These are phyloP conservation scores for Cystobasidium tubakii DNA, from an alignment of 768 basidiomycete species.

Conservation along the genomic window DNA sequence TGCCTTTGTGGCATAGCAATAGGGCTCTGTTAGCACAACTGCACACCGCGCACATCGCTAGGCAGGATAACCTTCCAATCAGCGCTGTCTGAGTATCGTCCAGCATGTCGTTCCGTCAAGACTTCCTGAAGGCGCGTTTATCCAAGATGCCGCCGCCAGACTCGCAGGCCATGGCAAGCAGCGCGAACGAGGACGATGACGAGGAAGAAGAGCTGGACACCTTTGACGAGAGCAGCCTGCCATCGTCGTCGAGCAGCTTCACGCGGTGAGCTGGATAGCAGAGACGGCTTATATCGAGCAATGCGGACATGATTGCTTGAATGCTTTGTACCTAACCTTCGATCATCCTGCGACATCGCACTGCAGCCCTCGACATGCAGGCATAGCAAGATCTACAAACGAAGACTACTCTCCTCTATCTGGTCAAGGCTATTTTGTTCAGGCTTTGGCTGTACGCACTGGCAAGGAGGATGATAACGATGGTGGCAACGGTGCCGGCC, in stretches of 20 bases:
- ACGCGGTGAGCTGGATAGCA: not conserved
- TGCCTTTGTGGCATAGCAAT: too few species aligned
- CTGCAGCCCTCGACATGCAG: slow-evolving; percentile 39
- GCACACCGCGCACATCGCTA: too few species aligned
- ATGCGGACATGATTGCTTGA: not conserved
- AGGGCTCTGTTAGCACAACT: too few species aligned
- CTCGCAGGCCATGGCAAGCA: slow-evolving; percentile 48
- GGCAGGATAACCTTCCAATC: too few species aligned
- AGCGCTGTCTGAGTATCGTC: too few species aligned
- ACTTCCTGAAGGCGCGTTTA: slow-evolving; percentile 68
- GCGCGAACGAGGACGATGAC: slow-evolving; percentile 52
- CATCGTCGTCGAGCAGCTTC: not conserved
- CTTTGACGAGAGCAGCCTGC: slow-evolving; percentile 44
- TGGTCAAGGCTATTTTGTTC: slow-evolving; percentile 66
- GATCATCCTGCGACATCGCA: slow-evolving; percentile 22
- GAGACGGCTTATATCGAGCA: too few species aligned
- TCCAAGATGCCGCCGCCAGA: slow-evolving; percentile 62
- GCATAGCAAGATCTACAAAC: slow-evolving; percentile 48
- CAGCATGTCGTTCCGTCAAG: slow-evolving; percentile 46
- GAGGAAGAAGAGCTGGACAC: slow-evolving; percentile 59
- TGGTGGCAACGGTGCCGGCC: not conserved
- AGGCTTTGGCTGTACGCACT: slow-evolving; percentile 72
- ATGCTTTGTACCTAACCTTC: not conserved
- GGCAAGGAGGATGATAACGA: slow-evolving; percentile 46
- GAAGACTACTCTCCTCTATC: slow-evolving; percentile 69